These are phyloP conservation scores for Maudiozyma pseudohumilis DNA, from an alignment of 805 yeast genomes.

Conservation along the genomic window DNA sequence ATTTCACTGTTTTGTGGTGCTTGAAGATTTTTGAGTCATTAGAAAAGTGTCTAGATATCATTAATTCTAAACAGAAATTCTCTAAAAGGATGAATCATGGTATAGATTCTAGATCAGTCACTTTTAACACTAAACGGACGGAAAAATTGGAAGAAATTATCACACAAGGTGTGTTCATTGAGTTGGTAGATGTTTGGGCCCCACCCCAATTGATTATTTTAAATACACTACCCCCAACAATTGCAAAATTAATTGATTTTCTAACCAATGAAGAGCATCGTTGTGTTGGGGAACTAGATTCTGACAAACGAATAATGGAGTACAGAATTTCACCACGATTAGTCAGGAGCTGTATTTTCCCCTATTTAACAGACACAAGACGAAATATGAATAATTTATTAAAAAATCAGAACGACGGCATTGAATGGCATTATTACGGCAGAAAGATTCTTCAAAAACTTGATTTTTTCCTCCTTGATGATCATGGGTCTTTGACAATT, in stretches of 20 bases:
- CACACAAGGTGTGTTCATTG: slow-evolving; percentile 15
- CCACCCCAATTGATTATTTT: slow-evolving; percentile 45
- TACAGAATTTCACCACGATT: slow-evolving; percentile 8
- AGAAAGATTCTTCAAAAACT: slow-evolving; percentile 16
- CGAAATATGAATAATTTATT: slow-evolving; percentile 31
- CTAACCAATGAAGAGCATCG: slow-evolving; percentile 12
- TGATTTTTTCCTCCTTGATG: slow-evolving; percentile 24
- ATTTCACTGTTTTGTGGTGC: slow-evolving; percentile 25
- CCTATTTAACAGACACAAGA: slow-evolving; percentile 41
- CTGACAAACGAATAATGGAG: not conserved
- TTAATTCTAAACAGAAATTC: not conserved
- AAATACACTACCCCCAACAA: slow-evolving; percentile 33
- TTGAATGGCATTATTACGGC: slow-evolving; percentile 16
- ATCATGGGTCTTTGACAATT: slow-evolving; percentile 24
- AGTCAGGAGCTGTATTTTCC: slow-evolving; percentile 27
- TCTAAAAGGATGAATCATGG: not conserved
- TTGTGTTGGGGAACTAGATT: slow-evolving; percentile 5
- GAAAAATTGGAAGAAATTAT: slow-evolving; percentile 14
- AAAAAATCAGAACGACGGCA: slow-evolving; percentile 7
- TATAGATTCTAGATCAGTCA: too few relatives aligned
- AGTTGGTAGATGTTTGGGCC: slow-evolving; percentile 47
- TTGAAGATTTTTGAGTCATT: slow-evolving; percentile 18
- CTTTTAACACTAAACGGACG: not conserved
- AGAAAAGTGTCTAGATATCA: slow-evolving; percentile 8
- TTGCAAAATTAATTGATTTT: slow-evolving; percentile 18